Percentiles rank a stretch among this genome's conserved stretches.
phyloP scores from a whole-genome alignment of 1,284 basidiomycete species.

The Uromyces viciae-fabae region DNA sequence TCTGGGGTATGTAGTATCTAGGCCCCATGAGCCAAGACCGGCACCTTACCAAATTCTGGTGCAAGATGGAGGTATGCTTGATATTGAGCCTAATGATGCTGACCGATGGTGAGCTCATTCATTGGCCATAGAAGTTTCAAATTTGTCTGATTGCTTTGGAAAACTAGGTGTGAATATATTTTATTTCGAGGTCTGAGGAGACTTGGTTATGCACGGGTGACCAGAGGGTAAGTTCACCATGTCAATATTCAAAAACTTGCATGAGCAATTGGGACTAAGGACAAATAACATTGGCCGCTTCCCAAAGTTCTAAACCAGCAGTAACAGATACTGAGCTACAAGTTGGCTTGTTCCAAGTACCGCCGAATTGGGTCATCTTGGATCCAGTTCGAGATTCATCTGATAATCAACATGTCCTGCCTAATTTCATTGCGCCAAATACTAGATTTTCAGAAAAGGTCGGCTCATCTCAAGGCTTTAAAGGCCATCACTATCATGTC shows the following conservation, averaged over 20 bases:
- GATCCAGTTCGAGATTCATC: conserved; percentile 34
- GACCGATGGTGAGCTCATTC: conserved; percentile 73
- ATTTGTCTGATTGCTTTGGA: not conserved
- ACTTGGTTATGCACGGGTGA: conserved; percentile 40
- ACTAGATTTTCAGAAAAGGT: conserved; percentile 43
- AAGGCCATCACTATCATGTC: conserved; percentile 47
- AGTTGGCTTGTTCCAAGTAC: conserved; percentile 48
- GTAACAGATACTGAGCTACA: conserved; percentile 51
- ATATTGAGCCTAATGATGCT: conserved; percentile 68
- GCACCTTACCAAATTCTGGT: conserved; percentile 76
- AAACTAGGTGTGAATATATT: conserved; percentile 43
- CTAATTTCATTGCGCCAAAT: not conserved
- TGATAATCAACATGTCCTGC: conserved; percentile 20
- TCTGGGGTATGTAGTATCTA: conserved; percentile 76
- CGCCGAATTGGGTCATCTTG: conserved; percentile 27
- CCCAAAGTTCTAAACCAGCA: conserved; percentile 47
- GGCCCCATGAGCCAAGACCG: conserved; percentile 68
- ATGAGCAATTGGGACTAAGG: conserved; percentile 13
- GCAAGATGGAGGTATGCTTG: conserved; percentile 56
- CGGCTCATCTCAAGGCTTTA: conserved; percentile 39
- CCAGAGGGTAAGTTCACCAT: conserved; percentile 43
- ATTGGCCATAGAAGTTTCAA: conserved; percentile 63
- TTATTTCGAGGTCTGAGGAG: conserved; percentile 34
- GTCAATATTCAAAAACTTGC: not conserved
- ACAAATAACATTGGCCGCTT: not conserved